Base-by-base conservation (phyloP, 129 eudicot genomes). In the Arctium minus region DNA sequence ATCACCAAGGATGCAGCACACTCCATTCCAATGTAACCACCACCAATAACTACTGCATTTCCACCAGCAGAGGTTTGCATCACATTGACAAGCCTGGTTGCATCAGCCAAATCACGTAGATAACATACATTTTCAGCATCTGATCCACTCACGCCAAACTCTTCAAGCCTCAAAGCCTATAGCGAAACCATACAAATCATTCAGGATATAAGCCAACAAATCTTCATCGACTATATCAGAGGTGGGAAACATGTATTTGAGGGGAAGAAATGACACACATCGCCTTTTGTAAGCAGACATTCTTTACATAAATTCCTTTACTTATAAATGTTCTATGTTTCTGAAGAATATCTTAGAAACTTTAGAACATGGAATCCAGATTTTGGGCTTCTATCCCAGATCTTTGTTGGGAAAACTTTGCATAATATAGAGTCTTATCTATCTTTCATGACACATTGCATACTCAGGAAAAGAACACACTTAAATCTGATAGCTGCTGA, bases 11-110 rank as follows among this genome's bases (percentile, higher is more conserved):
- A 93, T 46, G 99, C 99, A 50, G 98, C 97, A 93, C 97, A 92
- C 79, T 96, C 99, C 99, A 96, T 96, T 83, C 99, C 99, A 70
- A 96, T 92, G 79, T 96, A 96, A 81, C 99, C 99, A 31, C 99
- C 99, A 53, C 99, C 99, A 81, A 96, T 96, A 31, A 96, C 97
- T 87, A 96, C 90, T 42, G 99, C 99, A 84, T 93, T 91, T 44
- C 99, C 99, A 33, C 95, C 97, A 44, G 65, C 50, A 64, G 86
- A 88, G 37, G 91, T 80, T 89, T 96, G 87, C 91, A 93, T 93
- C 79, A 90, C 92, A 0, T 73, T 77, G 5, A 85, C 94, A 83
- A 96, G 93, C 87, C 90, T 91, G 85, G 89, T 89, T 68, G 99
- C 99, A 85, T 96, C 98, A 80, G 92, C 95, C 90, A 93, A 75